Percentiles rank a stretch among this genome's conserved stretches.
phyloP scores from a whole-genome alignment of 768 basidiomycete genomes.

The Leucosporidium scottii region DNA sequence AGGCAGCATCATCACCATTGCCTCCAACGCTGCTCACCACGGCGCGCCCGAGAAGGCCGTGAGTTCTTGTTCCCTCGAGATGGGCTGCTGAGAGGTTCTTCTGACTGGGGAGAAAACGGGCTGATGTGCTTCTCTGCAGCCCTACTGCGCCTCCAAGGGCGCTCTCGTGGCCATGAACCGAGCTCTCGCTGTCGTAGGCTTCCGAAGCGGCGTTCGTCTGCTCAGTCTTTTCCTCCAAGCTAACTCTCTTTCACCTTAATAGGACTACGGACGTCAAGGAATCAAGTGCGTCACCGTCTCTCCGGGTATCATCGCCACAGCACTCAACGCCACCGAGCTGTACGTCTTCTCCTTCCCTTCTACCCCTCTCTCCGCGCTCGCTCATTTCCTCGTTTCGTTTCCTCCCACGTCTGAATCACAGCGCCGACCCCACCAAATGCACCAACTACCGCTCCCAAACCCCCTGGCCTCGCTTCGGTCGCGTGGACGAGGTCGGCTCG shows the following conservation, averaged over 20 bases:
- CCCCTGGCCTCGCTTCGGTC: slow-evolving; percentile 12
- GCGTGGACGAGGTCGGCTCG: slow-evolving; percentile 10
- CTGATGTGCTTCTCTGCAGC: background rate
- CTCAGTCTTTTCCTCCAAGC: too few relatives aligned
- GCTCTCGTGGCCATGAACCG: slow-evolving; percentile 3
- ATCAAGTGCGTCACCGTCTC: slow-evolving; percentile 11
- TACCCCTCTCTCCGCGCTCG: background rate
- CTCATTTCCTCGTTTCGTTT: too few relatives aligned
- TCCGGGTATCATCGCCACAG: slow-evolving; percentile 10
- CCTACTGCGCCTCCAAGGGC: slow-evolving; percentile 15
- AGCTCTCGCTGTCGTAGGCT: slow-evolving; percentile 2
- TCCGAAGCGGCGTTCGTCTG: background rate
- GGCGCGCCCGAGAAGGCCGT: slow-evolving; percentile 13
- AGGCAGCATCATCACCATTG: slow-evolving; percentile 9
- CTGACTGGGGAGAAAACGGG: too few relatives aligned
- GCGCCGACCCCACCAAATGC: slow-evolving; percentile 9
- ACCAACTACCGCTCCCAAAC: slow-evolving; percentile 7
- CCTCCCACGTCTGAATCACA: background rate
- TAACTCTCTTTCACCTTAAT: too few relatives aligned
- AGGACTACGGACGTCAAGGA: slow-evolving; percentile 15
- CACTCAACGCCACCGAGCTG: slow-evolving; percentile 7
- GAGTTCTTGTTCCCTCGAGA: background rate
- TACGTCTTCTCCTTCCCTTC: background rate
- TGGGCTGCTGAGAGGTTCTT: too few relatives aligned
- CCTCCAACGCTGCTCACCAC: slow-evolving; percentile 11